Conservation (phyloP, 495 filamentous ascomycete genomes). For the Pseudevernia furfuracea region DNA sequence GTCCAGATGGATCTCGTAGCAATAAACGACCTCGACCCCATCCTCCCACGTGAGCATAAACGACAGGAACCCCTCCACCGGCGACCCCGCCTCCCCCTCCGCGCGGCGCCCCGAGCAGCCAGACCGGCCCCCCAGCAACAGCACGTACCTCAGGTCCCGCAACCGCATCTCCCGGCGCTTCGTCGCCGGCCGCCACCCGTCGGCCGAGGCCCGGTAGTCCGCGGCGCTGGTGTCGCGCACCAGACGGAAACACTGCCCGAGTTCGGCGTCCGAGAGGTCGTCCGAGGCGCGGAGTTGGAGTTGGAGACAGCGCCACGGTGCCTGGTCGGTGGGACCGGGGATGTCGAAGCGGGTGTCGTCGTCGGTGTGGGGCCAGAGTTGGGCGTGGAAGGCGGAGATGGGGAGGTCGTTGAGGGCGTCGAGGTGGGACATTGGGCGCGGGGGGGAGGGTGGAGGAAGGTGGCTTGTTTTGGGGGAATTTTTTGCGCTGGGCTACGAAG, state of each 20-base stretch:
- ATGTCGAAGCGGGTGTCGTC: neutral
- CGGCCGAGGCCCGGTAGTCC: constrained; percentile 57
- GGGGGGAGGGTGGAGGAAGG: neutral
- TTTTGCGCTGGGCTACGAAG: no score
- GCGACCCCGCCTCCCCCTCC: neutral
- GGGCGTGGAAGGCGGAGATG: constrained; percentile 19
- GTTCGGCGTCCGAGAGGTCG: constrained; percentile 43
- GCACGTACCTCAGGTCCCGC: constrained; percentile 58
- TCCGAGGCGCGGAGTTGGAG: constrained; percentile 42
- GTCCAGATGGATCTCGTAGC: constrained; percentile 79
- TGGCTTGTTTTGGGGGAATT: no score
- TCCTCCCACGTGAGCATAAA: constrained; percentile 81
- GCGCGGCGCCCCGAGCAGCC: neutral
- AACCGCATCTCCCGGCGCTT: constrained; percentile 74
- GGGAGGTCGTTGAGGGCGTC: constrained; percentile 23
- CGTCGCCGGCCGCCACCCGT: constrained; percentile 60
- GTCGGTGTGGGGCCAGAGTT: constrained; percentile 14
- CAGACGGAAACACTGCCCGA: constrained; percentile 61
- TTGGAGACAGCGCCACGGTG: constrained; percentile 28
- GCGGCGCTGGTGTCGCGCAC: constrained; percentile 59
- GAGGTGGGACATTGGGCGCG: constrained; percentile 3
- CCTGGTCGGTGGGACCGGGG: neutral
- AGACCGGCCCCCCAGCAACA: constrained; percentile 38
- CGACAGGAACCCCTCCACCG: constrained; percentile 57
- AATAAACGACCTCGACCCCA: constrained; percentile 65